phyloP scores from a whole-genome alignment of 148 eudicot species.

The Silene uniflora region DNA sequence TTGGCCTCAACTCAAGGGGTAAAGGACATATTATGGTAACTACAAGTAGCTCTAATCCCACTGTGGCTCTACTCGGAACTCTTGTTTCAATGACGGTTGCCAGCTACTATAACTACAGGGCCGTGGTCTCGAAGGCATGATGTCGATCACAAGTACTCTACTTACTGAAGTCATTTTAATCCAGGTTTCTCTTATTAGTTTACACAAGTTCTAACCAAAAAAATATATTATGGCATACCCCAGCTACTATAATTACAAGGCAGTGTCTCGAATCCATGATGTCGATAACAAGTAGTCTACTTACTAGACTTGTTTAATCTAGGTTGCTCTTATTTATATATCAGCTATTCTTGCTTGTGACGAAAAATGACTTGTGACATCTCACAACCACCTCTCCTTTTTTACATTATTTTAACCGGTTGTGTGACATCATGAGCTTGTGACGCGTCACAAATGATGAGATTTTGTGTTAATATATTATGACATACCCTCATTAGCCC shows the following conservation, averaged over 20 bases:
- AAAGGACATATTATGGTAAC: slow-evolving; percentile 67
- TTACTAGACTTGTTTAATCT: too few species aligned
- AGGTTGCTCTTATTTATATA: slow-evolving; percentile 18
- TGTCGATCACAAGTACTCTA: slow-evolving; percentile 45
- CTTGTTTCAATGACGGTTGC: slow-evolving; percentile 48
- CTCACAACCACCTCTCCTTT: too few species aligned
- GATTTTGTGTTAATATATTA: too few species aligned
- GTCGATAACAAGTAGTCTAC: too few species aligned
- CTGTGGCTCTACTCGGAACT: slow-evolving; percentile 55
- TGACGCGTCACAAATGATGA: too few species aligned
- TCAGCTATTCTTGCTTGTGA: too few species aligned
- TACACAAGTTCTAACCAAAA: slow-evolving; percentile 26
- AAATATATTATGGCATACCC: background rate
- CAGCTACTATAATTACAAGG: too few species aligned
- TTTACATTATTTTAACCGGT: too few species aligned
- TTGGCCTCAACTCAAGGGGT: slow-evolving; percentile 66
- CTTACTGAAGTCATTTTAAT: slow-evolving; percentile 32
- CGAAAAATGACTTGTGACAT: too few species aligned
- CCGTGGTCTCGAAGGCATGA: slow-evolving; percentile 31
- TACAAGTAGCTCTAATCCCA: slow-evolving; percentile 76
- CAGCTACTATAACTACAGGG: slow-evolving; percentile 47
- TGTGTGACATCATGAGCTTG: too few species aligned
- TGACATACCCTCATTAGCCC: background rate
- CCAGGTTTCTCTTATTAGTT: background rate
- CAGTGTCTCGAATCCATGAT: too few species aligned